These are phyloP conservation scores for Nakataea oryzae DNA, from an alignment of 2,329 filamentous ascomycete genomes.

Conservation along the genomic window DNA sequence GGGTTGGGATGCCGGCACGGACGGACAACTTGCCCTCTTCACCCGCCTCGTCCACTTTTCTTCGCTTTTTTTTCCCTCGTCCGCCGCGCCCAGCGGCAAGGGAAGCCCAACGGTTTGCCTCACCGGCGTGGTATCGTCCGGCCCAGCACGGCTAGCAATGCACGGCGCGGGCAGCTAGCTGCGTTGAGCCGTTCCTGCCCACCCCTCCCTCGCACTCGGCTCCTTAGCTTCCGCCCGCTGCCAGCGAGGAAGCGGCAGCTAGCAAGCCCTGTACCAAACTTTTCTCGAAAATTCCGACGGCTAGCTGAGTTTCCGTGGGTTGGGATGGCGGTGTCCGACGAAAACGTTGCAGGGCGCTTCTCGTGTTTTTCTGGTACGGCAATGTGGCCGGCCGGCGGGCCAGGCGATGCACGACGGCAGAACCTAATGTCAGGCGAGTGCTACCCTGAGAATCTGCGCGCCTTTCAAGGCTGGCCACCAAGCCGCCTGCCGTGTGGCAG, in stretches of 20 bases:
- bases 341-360: background rate
- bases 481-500: too few species aligned
- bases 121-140: background rate
- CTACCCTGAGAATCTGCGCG: background rate
- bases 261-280: background rate
- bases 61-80: background rate
- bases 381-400: background rate
- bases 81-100: too few species aligned
- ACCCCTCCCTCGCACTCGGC: background rate
- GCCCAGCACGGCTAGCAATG: background rate
- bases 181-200: too few species aligned
- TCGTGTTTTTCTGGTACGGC: background rate
- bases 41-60: background rate
- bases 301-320: too few species aligned
- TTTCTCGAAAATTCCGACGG: background rate
- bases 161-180: background rate
- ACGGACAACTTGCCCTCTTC: background rate
- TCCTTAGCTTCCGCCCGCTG: background rate
- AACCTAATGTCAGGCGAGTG: background rate
- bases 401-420: background rate
- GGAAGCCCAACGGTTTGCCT: background rate
- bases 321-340: background rate
- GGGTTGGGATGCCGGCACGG: background rate
- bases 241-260: background rate
- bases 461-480: too few species aligned